Evolutionary conservation across 441 rosid species (phyloP), one percentile per base, ranked within the genome.

Genomic region (Arabidopsis lyrata): DNA sequence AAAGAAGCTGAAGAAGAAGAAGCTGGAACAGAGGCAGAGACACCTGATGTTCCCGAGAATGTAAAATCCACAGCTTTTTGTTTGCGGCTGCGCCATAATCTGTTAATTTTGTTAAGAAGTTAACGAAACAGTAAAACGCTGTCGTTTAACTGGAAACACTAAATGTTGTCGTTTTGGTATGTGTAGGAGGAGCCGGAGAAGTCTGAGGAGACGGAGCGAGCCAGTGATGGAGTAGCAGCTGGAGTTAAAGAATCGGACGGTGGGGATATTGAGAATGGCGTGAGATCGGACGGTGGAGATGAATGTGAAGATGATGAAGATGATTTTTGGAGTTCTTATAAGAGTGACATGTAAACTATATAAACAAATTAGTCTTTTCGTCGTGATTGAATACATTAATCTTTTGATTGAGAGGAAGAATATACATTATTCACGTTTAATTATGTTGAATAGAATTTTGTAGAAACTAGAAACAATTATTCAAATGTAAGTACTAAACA

Each of bases 1-100:
- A 77, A 18, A 55, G 85, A 83, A 70, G 74, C 61, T 15, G 76
- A 70, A 36, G 72, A 44, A 74, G 86, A 65, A 35, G 76, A 58
- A 39, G 72, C 11, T 31, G 59, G 57, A 6, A 63, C 34, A 9
- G 76, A 74, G 58, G 66, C 73, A 36, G 79, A 79, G 63, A 59
- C 73, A 18, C 70, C 68, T 29, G 72, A 59, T 52, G 70, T 64
- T 66, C 69, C 64, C 0, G 53, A 77, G 13, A 53, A 66, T 36
- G 80, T 77, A 66, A 50, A 39, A 22, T 32, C 35, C 4, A 4
- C 11, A 44, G n/a, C 3, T 68, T 66, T 59, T 14, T 24, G 38
- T 35, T 32, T 24, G 27, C 27, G 16, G 60, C 29, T 24, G 14
- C 55, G 48, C 31, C 64, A 53, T 13, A 45, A 20, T 61, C 49